These are phyloP conservation scores for Apodospora peruviana DNA, from an alignment of 495 filamentous ascomycete species.

Conservation along the genomic window DNA sequence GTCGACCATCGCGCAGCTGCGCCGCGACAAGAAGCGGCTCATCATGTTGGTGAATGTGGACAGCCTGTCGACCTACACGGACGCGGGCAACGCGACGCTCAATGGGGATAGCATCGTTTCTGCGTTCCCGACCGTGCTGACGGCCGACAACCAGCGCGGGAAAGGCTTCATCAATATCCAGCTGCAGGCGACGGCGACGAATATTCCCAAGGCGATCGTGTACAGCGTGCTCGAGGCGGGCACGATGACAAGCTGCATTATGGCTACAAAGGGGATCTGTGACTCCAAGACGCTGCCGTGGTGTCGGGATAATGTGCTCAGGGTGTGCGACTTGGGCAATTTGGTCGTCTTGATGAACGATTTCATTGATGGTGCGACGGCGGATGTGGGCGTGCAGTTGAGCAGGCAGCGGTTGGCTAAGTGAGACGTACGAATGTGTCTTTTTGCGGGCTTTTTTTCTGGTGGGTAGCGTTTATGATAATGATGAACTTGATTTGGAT, in stretches of 20 bases:
- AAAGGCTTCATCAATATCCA: constrained; percentile 45
- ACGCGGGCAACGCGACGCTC: constrained; percentile 45
- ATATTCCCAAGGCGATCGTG: constrained; percentile 41
- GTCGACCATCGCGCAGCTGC: constrained; percentile 34
- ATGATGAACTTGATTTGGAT: no score
- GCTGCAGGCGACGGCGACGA: constrained; percentile 50
- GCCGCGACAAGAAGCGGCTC: constrained; percentile 38
- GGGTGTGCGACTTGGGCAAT: constrained; percentile 28
- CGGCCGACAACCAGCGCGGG: constrained; percentile 26
- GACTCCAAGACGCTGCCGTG: constrained; percentile 47
- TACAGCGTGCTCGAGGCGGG: constrained; percentile 40
- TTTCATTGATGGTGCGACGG: constrained; percentile 50
- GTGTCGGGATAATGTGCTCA: constrained; percentile 36
- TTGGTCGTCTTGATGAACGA: constrained; percentile 51
- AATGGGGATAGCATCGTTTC: constrained; percentile 41
- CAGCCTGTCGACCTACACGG: constrained; percentile 46
- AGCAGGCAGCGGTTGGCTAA: constrained; percentile 33
- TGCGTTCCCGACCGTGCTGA: constrained; percentile 34
- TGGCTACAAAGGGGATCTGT: constrained; percentile 48
- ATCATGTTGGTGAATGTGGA: constrained; percentile 40
- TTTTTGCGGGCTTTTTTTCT: no score
- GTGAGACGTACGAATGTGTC: no score
- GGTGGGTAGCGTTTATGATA: no score
- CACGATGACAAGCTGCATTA: constrained; percentile 35
- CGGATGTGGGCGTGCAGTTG: constrained; percentile 41